phyloP scores from a whole-genome alignment of 495 filamentous ascomycete genomes.

The Penicillium lividum region DNA sequence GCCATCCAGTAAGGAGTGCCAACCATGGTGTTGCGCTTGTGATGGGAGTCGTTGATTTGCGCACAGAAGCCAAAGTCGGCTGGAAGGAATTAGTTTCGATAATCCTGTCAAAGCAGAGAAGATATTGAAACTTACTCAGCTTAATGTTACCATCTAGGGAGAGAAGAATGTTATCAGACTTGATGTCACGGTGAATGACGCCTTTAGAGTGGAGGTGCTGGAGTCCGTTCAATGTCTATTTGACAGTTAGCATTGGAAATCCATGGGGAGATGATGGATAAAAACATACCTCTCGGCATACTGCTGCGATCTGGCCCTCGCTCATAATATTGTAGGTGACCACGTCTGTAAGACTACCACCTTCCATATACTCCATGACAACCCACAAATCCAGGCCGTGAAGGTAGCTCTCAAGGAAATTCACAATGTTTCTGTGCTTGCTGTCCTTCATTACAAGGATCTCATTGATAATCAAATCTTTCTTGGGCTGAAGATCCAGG shows the following conservation, averaged over 20 bases:
- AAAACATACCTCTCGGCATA: slow-evolving; percentile 77
- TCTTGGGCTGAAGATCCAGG: slow-evolving; percentile 96
- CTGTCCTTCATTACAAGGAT: slow-evolving; percentile 99
- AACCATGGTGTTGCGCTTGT: slow-evolving; percentile 98
- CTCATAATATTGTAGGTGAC: slow-evolving; percentile 99
- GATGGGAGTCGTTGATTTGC: slow-evolving; percentile 95
- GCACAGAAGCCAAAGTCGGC: slow-evolving; percentile 99
- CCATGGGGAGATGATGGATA: neutral
- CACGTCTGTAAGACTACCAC: slow-evolving; percentile 94
- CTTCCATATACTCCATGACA: slow-evolving; percentile 99
- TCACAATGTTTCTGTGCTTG: slow-evolving; percentile 97
- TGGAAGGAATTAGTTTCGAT: slow-evolving; percentile 42
- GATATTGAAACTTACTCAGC: slow-evolving; percentile 67
- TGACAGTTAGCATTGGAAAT: slow-evolving; percentile 11
- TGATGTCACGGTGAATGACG: slow-evolving; percentile 98
- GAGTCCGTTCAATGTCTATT: slow-evolving; percentile 78
- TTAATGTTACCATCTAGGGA: slow-evolving; percentile 98
- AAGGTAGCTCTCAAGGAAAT: slow-evolving; percentile 96
- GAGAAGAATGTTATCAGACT: slow-evolving; percentile 95
- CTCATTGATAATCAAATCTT: slow-evolving; percentile 98
- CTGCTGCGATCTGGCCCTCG: slow-evolving; percentile 92
- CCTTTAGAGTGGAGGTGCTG: slow-evolving; percentile 97
- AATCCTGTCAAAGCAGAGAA: slow-evolving; percentile 7
- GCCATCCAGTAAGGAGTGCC: slow-evolving; percentile 99
- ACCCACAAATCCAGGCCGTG: slow-evolving; percentile 92